Conservation (phyloP, 2,329 filamentous ascomycete genomes). For the Neonectria sp. region DNA sequence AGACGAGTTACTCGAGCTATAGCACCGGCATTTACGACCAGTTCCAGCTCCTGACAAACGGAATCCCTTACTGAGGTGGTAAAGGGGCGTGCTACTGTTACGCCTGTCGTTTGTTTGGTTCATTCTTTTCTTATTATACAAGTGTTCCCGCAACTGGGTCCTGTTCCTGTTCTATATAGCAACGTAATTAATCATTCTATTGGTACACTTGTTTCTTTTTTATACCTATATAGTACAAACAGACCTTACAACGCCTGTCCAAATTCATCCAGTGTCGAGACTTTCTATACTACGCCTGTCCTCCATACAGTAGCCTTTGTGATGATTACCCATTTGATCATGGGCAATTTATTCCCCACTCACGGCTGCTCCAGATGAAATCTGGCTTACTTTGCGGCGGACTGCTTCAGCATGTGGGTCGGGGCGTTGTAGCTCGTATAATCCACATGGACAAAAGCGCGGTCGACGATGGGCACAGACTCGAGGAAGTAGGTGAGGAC, state of each 20-base stretch:
- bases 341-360: not conserved
- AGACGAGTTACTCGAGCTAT: slow-evolving; percentile 91
- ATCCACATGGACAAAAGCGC: slow-evolving; percentile 79
- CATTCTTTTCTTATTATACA: not conserved
- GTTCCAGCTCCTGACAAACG: slow-evolving; percentile 97
- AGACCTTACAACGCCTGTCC: not conserved
- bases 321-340: not conserved
- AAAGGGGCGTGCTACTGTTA: not conserved
- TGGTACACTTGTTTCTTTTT: slow-evolving; percentile 21
- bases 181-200: slow-evolving; percentile 19
- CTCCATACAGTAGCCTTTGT: not conserved
- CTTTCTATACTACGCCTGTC: not conserved
- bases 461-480: slow-evolving; percentile 83
- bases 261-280: not conserved
- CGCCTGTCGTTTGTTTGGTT: slow-evolving; percentile 1
- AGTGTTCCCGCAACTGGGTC: not conserved
- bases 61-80: slow-evolving; percentile 86
- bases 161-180: slow-evolving; percentile 10
- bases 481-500: slow-evolving; percentile 88
- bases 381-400: slow-evolving; percentile 34
- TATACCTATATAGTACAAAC: slow-evolving; percentile 13
- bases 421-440: slow-evolving; percentile 75
- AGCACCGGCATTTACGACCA: slow-evolving; percentile 97
- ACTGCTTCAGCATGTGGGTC: slow-evolving; percentile 67
- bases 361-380: slow-evolving; percentile 5